Conservation (phyloP, 2,329 filamentous ascomycete species). For the Penicillium frequentans region DNA sequence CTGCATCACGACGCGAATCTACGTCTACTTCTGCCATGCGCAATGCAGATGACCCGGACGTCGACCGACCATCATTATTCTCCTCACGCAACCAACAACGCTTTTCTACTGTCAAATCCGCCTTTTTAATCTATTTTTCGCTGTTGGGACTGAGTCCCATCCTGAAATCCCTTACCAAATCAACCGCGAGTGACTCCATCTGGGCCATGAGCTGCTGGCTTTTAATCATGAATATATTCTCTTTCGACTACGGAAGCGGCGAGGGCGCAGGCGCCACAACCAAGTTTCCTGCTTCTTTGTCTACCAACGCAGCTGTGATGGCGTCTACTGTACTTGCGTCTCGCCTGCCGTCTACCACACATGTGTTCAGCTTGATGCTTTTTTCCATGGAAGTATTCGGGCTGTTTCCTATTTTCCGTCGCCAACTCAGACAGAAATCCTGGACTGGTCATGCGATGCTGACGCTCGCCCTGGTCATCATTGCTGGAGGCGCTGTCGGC, state of each 20-base stretch:
- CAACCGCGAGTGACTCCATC: slow-evolving; percentile 90
- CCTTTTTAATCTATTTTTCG: slow-evolving; percentile 87
- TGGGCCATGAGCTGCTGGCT: slow-evolving; percentile 97
- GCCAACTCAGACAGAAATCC: slow-evolving; percentile 77
- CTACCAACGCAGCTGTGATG: slow-evolving; percentile 95
- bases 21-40: background rate
- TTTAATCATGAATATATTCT: slow-evolving; percentile 92
- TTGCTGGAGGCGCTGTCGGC: slow-evolving; percentile 76
- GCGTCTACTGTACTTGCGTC: slow-evolving; percentile 91
- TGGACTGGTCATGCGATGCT: slow-evolving; percentile 78
- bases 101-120: slow-evolving; percentile 85
- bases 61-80: slow-evolving; percentile 34
- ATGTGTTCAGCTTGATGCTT: slow-evolving; percentile 91
- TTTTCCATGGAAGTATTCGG: slow-evolving; percentile 98
- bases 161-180: slow-evolving; percentile 90
- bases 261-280: slow-evolving; percentile 44
- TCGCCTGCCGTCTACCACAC: slow-evolving; percentile 81
- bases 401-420: slow-evolving; percentile 94
- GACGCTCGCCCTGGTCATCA: slow-evolving; percentile 73
- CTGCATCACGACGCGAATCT: background rate
- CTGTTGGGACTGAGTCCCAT: slow-evolving; percentile 91
- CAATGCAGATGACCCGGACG: slow-evolving; percentile 22
- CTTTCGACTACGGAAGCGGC: slow-evolving; percentile 86
- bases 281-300: slow-evolving; percentile 64
- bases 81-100: slow-evolving; percentile 61